These are phyloP conservation scores for Vanrija sp. DNA, from an alignment of 1,284 basidiomycete species.

Conservation along the genomic window DNA sequence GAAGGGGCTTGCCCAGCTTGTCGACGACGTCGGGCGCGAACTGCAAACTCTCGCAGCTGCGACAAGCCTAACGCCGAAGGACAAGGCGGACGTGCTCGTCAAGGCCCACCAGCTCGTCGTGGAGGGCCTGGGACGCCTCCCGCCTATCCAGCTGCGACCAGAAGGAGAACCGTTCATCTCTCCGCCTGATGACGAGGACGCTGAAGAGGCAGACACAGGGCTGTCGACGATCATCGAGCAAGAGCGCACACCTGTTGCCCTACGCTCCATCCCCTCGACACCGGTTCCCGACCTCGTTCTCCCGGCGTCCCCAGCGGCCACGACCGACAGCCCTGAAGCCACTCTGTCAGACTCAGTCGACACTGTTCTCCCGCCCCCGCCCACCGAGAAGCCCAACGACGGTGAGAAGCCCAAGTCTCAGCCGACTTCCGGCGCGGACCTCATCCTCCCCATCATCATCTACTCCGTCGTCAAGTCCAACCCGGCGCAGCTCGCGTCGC, in stretches of 20 bases:
- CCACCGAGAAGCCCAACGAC: not conserved
- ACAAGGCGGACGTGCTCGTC: conserved; percentile 76
- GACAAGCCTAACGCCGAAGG: conserved; percentile 62
- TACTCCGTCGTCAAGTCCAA: conserved; percentile 87
- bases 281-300: conserved; percentile 20
- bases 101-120: conserved; percentile 75
- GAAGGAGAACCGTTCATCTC: conserved; percentile 46
- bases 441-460: conserved; percentile 73
- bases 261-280: not conserved
- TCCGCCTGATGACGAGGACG: conserved; percentile 6
- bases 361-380: conserved; percentile 7
- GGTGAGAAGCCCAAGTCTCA: conserved; percentile 5
- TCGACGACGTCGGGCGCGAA: conserved; percentile 70
- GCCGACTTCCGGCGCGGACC: conserved; percentile 46
- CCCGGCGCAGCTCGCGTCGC: conserved; percentile 75
- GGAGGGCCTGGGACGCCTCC: conserved; percentile 42
- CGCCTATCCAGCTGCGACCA: conserved; percentile 44
- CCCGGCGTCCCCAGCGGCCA: conserved; percentile 6
- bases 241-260: not conserved
- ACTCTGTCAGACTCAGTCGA: conserved; percentile 36
- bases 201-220: not conserved
- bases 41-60: conserved; percentile 63
- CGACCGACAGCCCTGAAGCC: conserved; percentile 25
- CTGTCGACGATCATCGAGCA: conserved; percentile 3
- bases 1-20: conserved; percentile 61